Evolutionary conservation across 306 rosid genomes (phyloP), one percentile per base, ranked within the genome.

Genomic region (Gillenia trifoliata): DNA sequence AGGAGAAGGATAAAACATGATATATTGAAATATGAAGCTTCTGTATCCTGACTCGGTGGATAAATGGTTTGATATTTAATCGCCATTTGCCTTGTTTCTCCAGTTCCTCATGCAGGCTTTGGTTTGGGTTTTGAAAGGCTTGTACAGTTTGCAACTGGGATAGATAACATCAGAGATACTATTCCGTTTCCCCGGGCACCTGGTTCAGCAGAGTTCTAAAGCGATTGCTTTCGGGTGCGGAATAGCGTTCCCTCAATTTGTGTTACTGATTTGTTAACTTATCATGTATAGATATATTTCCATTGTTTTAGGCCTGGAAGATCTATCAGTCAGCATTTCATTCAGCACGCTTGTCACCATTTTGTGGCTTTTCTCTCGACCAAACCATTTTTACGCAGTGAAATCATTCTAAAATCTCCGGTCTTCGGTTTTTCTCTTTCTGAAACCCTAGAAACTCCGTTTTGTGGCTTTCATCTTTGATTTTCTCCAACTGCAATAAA

Each of bases 51-150:
- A 34, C n/a, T n/a, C n/a, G n/a, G 9, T 66, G 19, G 43, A 63
- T 63, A 57, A 47, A 7, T 57, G 11, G 5, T 19, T 6, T 9
- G 2, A 30, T 50, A 5, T 66, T 55, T 7, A 28, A 56, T 66
- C 16, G 49, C 22, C 33, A 17, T 74, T 72, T 62, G 65, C 68
- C 28, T 30, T 19, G 38, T 50, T 73, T 50, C 64, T 80, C 83
- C 86, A 93, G 97, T 93, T 79, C 97, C 96, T 73, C 97, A 91
- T 73, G 94, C 98, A 22, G 98, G 98, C 64, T 93, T 89, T 79
- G 98, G 98, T 72, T 81, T 91, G 80, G 97, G 98, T 2, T 93
- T 93, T 59, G 98, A 91, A 83, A 89, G 98, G 81, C 96, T 93
- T 29, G 91, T 91, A 74, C 98, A 93, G 67, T 93, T 93, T 78